Evolutionary conservation across 176 grass and related monocot species (phyloP).

Genomic region (Oryza nivara): DNA sequence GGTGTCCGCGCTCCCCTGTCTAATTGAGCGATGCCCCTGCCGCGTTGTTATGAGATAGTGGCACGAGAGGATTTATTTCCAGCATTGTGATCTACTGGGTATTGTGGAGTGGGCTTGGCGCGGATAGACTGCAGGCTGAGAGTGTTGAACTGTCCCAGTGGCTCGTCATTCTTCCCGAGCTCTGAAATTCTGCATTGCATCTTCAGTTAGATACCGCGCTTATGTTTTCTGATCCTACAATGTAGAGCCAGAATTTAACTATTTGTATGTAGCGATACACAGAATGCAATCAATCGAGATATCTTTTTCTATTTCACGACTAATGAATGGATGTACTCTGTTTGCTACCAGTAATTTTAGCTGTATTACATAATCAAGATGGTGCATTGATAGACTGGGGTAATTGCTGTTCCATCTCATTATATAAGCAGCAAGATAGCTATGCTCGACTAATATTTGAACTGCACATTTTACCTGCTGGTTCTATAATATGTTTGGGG

Average conservation of each 20-base stretch:
- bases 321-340: background rate
- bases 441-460: background rate
- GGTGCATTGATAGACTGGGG: background rate
- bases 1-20: background rate
- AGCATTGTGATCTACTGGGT: background rate
- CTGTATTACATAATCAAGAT: background rate
- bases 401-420: background rate
- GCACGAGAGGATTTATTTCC: background rate
- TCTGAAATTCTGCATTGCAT: background rate
- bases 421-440: background rate
- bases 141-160: background rate
- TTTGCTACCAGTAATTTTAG: conserved; percentile 8
- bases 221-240: background rate
- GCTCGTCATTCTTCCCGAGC: background rate
- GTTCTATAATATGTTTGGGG: background rate
- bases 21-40: background rate
- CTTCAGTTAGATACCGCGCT: background rate
- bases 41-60: background rate
- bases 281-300: background rate
- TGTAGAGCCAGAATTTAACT: conserved; percentile 1
- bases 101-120: background rate
- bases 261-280: background rate
- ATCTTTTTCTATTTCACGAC: background rate
- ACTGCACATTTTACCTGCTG: background rate
- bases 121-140: background rate